phyloP scores from a whole-genome alignment of 2,329 filamentous ascomycete genomes.

The Talaromyces verruculosus region DNA sequence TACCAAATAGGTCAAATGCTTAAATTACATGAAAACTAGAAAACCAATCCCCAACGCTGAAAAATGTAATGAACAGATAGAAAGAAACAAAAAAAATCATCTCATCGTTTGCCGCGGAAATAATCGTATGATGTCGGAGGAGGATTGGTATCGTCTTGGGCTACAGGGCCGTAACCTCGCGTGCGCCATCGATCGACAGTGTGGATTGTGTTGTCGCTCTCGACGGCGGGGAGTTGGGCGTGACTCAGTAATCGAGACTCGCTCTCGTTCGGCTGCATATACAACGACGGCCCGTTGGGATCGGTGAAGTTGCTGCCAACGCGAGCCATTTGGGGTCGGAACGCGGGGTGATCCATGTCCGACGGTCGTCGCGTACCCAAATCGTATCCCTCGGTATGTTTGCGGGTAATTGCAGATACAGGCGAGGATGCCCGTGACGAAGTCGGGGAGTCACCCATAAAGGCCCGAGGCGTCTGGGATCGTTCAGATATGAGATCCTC shows the following conservation, averaged over 20 bases:
- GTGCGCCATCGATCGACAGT: slow-evolving; percentile 38
- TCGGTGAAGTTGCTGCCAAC: slow-evolving; percentile 25
- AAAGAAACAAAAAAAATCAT: slow-evolving; percentile 1
- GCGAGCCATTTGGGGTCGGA: slow-evolving; percentile 34
- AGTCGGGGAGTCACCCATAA: slow-evolving; percentile 37
- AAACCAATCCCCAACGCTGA: not conserved
- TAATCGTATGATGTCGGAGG: slow-evolving; percentile 37
- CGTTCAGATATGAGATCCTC: slow-evolving; percentile 49
- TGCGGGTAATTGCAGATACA: slow-evolving; percentile 32
- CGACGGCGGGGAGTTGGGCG: slow-evolving; percentile 34
- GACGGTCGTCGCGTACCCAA: slow-evolving; percentile 19
- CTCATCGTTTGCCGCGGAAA: slow-evolving; percentile 29
- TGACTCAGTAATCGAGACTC: slow-evolving; percentile 40
- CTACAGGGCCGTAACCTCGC: slow-evolving; percentile 40
- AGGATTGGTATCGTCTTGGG: slow-evolving; percentile 35
- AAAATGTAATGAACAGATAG: not conserved
- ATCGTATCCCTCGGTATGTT: slow-evolving; percentile 30
- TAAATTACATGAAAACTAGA: not conserved
- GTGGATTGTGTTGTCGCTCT: slow-evolving; percentile 23
- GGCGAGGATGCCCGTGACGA: slow-evolving; percentile 45
- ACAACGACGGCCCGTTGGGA: slow-evolving; percentile 27
- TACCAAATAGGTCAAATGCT: not conserved
- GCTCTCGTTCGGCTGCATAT: slow-evolving; percentile 41
- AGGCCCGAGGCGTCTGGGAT: slow-evolving; percentile 44
- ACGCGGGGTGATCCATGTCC: slow-evolving; percentile 39